Base-by-base conservation (phyloP, 1,284 basidiomycete genomes). In the Malassezia arunalokei region DNA sequence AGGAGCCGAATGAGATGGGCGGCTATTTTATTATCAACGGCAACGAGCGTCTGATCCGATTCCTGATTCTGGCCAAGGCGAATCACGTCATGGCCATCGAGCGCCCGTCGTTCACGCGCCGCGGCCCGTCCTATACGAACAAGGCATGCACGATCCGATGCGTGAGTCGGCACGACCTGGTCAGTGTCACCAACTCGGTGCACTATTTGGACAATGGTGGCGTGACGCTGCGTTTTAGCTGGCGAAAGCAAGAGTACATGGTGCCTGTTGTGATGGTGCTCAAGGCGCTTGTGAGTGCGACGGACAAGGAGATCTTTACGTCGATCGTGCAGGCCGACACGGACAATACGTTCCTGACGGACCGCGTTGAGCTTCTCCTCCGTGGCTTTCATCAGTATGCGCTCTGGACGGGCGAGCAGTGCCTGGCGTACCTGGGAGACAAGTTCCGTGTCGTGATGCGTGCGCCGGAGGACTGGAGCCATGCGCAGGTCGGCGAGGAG, bases 11-110 rank as follows among this genome's bases (percentile, higher is more conserved):
- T 76, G 94, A 98, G 74, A 94, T 96, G 73, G 94, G 94, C 42
- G 94, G 92, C 28, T 98, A 98, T 77, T 99, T 98, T 73, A 81
- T 99, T 66, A 85, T 99, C 74, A 99, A 99, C 74, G 94, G 94
- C 58, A 98, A 96, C 77, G 94, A 99, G 77, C 88, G 91, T 76
- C 81, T 99, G 62, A 89, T 99, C 66, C 89, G 94, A 54, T 96
- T 91, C 76, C 84, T 94, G 68, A 91, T 91, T 74, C 83, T 90
- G 60, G 89, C 82, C 58, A 84, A 83, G 63, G 80, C 90, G 56
- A 88, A 94, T 72, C 87, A 91, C 76, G 86, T 86, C 66, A 86
- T 87, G 58, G 82, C 86, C 35, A 82, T 94, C 64, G 77, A 85
- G 59, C 85, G 89, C 40, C 83, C 86, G 30, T 85, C 87, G 12